phyloP scores from a whole-genome alignment of 2,329 filamentous ascomycete species.

The Aspergillus texensis region DNA sequence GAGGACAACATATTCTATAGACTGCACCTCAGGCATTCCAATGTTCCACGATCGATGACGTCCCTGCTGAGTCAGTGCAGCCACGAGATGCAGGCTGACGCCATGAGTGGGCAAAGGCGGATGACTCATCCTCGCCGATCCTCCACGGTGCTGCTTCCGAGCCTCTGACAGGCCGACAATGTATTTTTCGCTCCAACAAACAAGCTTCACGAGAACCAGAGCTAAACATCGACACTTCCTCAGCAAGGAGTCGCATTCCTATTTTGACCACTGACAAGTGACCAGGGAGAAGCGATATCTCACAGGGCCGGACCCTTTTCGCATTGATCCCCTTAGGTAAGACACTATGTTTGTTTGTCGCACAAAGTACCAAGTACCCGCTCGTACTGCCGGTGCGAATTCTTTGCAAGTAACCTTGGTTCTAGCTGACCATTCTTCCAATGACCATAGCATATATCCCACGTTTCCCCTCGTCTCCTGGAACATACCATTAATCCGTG shows the following conservation, averaged over 20 bases:
- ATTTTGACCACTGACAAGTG: not conserved
- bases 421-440: constrained; percentile 6
- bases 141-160: constrained; percentile 21
- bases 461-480: not conserved
- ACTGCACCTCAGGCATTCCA: not conserved
- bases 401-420: constrained; percentile 1
- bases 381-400: not conserved
- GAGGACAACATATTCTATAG: too few species aligned
- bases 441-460: constrained; percentile 2
- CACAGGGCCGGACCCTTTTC: constrained; percentile 10
- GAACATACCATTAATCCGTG: not conserved
- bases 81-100: constrained; percentile 17
- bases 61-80: constrained; percentile 16
- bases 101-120: constrained; percentile 20
- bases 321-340: not conserved
- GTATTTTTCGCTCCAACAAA: constrained; percentile 5
- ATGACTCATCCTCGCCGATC: constrained; percentile 17
- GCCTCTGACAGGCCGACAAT: constrained; percentile 18
- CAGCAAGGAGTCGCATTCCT: constrained; percentile 12
- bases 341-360: not conserved
- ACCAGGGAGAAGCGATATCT: not conserved
- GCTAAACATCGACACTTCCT: not conserved
- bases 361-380: not conserved
- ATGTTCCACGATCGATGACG: not conserved
- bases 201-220: not conserved